Base-by-base conservation (phyloP, 139 green algal genomes). In the Chlorella vulgaris region DNA sequence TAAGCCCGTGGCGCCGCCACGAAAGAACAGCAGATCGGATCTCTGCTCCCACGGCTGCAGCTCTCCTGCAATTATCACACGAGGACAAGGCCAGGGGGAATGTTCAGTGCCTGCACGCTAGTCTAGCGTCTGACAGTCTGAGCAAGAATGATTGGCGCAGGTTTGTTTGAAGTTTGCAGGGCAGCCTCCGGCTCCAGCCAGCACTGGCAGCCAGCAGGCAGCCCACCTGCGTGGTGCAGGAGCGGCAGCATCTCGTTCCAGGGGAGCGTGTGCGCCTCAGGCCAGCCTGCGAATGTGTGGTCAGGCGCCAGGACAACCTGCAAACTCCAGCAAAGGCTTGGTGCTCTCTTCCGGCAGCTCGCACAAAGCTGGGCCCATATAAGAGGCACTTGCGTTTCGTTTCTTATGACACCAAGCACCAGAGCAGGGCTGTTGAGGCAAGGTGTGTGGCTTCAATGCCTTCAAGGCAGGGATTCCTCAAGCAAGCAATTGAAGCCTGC, bases 161-260 rank as follows among this genome's bases (percentile, higher is more conserved):
- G 2, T 22, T 38, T 33, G 3, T 6, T 38, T 28, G 22, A 2
- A 28, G 10, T 39, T 33, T 38, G 26, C 61, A 39, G 47, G 10
- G 47, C 15, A 24, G 47, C 47, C 13, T 58, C 47, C 10, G 47
- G 13, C 10, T 15, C 47, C 13, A 15, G 47, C 47, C 47, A 58
- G 47, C 61, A 18, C 26, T 28, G 10, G 61, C 10, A 7, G 33
- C 67, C 38, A 38, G 4, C 22, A 39, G 22, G 1, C n/a, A 5
- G 21, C 69, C 4, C 31, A 43, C 69, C 69, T 24, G 69, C 29
- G 3, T 24, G 43, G 31, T 40, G 69, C 73, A 68, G 73, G 22
- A 79, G 73, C 33, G 73, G 73, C 73, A 79, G 73, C 73, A 68
- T 67, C 29, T 79, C 73, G 0, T 21, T 51, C 73, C 73, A 79